Conservation (phyloP, 2,329 filamentous ascomycete genomes). For the Cladosporium phlei region DNA sequence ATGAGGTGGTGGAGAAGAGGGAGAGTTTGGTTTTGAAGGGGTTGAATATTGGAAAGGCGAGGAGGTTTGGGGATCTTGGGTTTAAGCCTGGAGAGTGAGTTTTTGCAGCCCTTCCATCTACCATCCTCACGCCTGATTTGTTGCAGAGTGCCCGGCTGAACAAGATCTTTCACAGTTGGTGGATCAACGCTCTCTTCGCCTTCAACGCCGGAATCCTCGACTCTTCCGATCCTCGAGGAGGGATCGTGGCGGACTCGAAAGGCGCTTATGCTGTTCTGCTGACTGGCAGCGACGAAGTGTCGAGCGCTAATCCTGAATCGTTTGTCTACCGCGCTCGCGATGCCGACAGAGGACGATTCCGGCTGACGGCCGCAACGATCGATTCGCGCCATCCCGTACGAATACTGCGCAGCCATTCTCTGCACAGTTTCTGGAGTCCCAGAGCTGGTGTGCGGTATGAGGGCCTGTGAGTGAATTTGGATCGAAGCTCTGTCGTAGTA, state of each 20-base stretch:
- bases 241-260: slow-evolving; percentile 38
- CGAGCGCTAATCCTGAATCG: slow-evolving; percentile 28
- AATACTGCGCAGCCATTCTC: slow-evolving; percentile 41
- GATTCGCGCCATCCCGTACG: slow-evolving; percentile 40
- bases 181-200: slow-evolving; percentile 46
- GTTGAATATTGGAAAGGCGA: slow-evolving; percentile 30
- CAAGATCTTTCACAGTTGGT: slow-evolving; percentile 39
- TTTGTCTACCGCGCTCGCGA: slow-evolving; percentile 40
- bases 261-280: slow-evolving; percentile 45
- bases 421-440: slow-evolving; percentile 43
- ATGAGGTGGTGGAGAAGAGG: slow-evolving; percentile 36
- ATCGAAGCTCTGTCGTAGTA: no score
- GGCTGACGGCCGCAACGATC: slow-evolving; percentile 39
- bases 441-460: slow-evolving; percentile 46
- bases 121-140: no score
- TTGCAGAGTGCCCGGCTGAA: no score
- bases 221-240: slow-evolving; percentile 36
- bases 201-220: slow-evolving; percentile 47
- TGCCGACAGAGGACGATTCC: slow-evolving; percentile 41
- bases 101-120: no score
- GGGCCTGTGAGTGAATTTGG: slow-evolving; percentile 41
- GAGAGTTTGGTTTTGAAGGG: slow-evolving; percentile 31
- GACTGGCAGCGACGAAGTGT: slow-evolving; percentile 37
- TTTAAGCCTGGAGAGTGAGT: slow-evolving; percentile 46
- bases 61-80: slow-evolving; percentile 38